phyloP scores from a whole-genome alignment of 2,329 filamentous ascomycete species.

The Thielaviopsis euricoi region DNA sequence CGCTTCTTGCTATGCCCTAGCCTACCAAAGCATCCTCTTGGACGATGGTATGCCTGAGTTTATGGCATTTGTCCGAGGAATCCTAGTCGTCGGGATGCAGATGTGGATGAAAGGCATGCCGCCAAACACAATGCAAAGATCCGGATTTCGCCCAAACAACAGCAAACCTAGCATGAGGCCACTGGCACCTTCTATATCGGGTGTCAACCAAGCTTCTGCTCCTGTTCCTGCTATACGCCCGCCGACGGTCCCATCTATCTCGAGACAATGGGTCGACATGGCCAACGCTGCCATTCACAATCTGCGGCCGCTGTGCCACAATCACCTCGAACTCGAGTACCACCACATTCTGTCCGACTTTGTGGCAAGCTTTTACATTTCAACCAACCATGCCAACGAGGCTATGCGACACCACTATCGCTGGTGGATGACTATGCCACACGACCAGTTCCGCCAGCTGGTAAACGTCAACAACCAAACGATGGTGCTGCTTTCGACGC shows the following conservation, averaged over 20 bases:
- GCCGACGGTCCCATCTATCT: slow-evolving; percentile 25
- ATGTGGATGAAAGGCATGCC: slow-evolving; percentile 33
- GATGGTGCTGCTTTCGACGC: slow-evolving; percentile 30
- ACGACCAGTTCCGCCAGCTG: slow-evolving; percentile 32
- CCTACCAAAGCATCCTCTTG: slow-evolving; percentile 40
- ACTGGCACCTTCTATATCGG: too few species aligned
- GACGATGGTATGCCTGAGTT: slow-evolving; percentile 43
- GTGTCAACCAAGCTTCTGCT: background rate
- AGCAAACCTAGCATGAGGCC: too few species aligned
- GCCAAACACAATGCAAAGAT: slow-evolving; percentile 17
- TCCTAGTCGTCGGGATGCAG: slow-evolving; percentile 36
- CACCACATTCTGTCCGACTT: slow-evolving; percentile 28
- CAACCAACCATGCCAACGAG: slow-evolving; percentile 30
- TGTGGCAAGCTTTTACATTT: slow-evolving; percentile 33
- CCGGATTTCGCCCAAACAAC: background rate
- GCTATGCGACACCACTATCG: slow-evolving; percentile 32
- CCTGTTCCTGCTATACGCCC: background rate
- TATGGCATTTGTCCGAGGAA: slow-evolving; percentile 42
- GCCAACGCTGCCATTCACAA: slow-evolving; percentile 27
- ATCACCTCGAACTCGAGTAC: slow-evolving; percentile 29
- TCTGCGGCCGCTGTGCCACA: slow-evolving; percentile 27
- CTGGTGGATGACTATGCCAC: slow-evolving; percentile 43
- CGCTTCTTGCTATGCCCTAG: slow-evolving; percentile 41
- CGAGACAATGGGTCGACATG: slow-evolving; percentile 27
- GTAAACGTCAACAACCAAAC: slow-evolving; percentile 30